Conservation (phyloP, 768 basidiomycete genomes). For the Gymnopilus dilepis region DNA sequence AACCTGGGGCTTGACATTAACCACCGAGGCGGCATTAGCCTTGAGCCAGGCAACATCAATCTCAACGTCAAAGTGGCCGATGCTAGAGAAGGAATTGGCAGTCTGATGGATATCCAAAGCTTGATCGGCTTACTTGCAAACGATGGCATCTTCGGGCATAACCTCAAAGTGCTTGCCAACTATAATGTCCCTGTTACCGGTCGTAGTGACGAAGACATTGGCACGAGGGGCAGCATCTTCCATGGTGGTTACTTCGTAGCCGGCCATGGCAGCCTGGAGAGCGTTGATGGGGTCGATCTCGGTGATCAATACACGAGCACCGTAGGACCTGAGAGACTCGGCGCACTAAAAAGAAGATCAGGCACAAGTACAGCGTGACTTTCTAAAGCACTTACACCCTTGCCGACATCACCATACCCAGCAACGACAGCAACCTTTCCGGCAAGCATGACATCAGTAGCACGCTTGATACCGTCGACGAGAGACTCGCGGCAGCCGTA, state of each 20-base stretch:
- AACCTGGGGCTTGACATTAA: slow-evolving; percentile 99
- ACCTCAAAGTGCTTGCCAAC: slow-evolving; percentile 86
- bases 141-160: slow-evolving; percentile 99
- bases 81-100: slow-evolving; percentile 47
- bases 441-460: slow-evolving; percentile 99
- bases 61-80: slow-evolving; percentile 87
- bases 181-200: slow-evolving; percentile 99
- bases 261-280: slow-evolving; percentile 99
- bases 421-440: slow-evolving; percentile 99
- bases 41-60: slow-evolving; percentile 99
- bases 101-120: background rate
- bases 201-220: slow-evolving; percentile 98
- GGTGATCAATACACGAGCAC: slow-evolving; percentile 93
- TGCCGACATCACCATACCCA: slow-evolving; percentile 98
- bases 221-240: slow-evolving; percentile 89
- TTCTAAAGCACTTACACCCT: slow-evolving; percentile 78
- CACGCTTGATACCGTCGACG: slow-evolving; percentile 99
- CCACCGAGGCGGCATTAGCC: slow-evolving; percentile 78
- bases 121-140: slow-evolving; percentile 80
- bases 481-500: slow-evolving; percentile 99
- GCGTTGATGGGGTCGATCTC: slow-evolving; percentile 99
- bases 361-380: background rate
- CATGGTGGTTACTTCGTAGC: slow-evolving; percentile 99
- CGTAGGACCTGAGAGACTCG: slow-evolving; percentile 96
- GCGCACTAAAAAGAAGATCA: slow-evolving; percentile 71